phyloP scores from a whole-genome alignment of 2,329 filamentous ascomycete genomes.

The Didymella segeticola region DNA sequence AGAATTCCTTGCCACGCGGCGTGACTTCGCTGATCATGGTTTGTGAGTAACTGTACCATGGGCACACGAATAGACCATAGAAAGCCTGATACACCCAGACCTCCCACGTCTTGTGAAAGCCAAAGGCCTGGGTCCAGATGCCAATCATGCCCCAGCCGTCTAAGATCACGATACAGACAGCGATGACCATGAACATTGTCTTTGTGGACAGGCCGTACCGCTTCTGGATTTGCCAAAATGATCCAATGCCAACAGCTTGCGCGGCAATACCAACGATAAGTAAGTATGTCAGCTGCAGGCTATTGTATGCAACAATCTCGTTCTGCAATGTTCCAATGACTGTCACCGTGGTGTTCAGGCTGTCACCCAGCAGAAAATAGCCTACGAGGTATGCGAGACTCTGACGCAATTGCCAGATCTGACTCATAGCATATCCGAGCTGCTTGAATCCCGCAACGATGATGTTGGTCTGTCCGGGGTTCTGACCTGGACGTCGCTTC shows the following conservation, averaged over 20 bases:
- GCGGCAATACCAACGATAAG: conserved; percentile 70
- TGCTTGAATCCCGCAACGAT: conserved; percentile 67
- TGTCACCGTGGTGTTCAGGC: conserved; percentile 73
- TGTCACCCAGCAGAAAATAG: conserved; percentile 74
- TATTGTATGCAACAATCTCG: conserved; percentile 69
- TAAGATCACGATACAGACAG: conserved; percentile 66
- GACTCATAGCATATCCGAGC: conserved; percentile 59
- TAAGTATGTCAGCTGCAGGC: conserved; percentile 69
- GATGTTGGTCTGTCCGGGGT: conserved; percentile 59
- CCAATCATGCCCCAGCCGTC: conserved; percentile 67
- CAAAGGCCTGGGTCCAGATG: conserved; percentile 62
- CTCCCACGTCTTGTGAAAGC: conserved; percentile 62
- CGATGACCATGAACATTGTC: conserved; percentile 72
- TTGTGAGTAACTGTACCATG: conserved; percentile 74
- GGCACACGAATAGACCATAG: conserved; percentile 71
- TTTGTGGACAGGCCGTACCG: conserved; percentile 67
- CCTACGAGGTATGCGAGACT: conserved; percentile 67
- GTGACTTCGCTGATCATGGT: conserved; percentile 76
- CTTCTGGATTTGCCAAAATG: conserved; percentile 68
- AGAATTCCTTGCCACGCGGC: conserved; percentile 70
- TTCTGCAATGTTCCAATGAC: conserved; percentile 72
- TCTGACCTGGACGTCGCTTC: conserved; percentile 67
- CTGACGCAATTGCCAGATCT: conserved; percentile 71
- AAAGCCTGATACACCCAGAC: conserved; percentile 60
- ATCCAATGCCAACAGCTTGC: conserved; percentile 67